Base-by-base conservation (phyloP, 169 alveolate species). In the Plasmodium ovale region DNA sequence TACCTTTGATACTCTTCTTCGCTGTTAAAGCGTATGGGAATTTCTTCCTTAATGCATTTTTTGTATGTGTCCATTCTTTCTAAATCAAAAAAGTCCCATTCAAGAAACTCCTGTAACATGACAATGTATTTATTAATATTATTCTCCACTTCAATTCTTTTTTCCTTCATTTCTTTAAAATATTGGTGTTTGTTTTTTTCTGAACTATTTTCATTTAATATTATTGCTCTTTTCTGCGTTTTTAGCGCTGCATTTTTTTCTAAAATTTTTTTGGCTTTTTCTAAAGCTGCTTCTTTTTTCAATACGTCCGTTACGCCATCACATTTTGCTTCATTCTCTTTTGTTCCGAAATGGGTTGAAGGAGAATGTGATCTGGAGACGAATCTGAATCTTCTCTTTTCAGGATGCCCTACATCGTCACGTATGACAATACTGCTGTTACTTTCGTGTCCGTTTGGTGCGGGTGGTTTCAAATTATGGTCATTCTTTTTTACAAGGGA, bases 201-300 rank as follows among this genome's bases (percentile, higher is more conserved):
- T 19, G 69, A n/a, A 33, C 35, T 51, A 27, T 69, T 64, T 82
- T 82, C 90, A 67, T 82, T 82, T 49, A 82, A 71, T 67, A 82
- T 29, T 16, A 82, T 82, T 25, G 90, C 90, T 82, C 90, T 82
- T 27, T 77, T 77, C 62, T 65, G 82, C 3, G 70, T 35, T 68
- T 82, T 82, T 21, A 39, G 37, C 21, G 90, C 82, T 23, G 90
- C 90, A 56, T 59, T 64, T 67, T 82, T 82, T 82, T 82, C 90
- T 39, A 82, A 42, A 65, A 82, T 82, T 53, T 82, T 49, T 53
- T 82, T 64, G 21, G 90, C 90, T 44, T 58, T 65, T 37, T 82
- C 72, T 37, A 82, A 82, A 14, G 90, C 82, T 47, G 44, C 58
- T 67, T 51, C 90, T 67, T 82, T 82, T 67, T 58, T 68, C 27